Base-by-base conservation (phyloP, 1,284 basidiomycete species). In the Cutaneotrichosporon sp. region DNA sequence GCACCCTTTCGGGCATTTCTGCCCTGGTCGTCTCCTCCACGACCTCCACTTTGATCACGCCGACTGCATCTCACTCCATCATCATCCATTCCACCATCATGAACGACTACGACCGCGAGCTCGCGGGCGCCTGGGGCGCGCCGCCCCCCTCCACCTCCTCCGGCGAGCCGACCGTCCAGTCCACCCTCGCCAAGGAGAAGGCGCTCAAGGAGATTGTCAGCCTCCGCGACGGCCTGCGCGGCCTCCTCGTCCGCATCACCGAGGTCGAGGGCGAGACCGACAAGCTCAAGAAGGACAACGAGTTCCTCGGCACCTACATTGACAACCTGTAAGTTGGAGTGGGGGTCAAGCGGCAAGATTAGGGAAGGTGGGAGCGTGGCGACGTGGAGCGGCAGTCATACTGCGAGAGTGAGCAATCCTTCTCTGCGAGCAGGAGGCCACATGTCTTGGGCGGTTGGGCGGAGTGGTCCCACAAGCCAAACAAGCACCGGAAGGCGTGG, bases 241-340 rank as follows among this genome's bases (percentile, higher is more conserved):
- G 75, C 10, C 60, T 78, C 43, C 64, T 77, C 51, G 70, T 76
- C 16, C 62, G 75, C 34, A 56, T 74, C 29, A 70, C 70, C 24
- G 73, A 77, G 67, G 71, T 76, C 24, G 72, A 77, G 55, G 62
- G 51, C n/a, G 75, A 79, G 57, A 77, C 72, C 34, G 76, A 78
- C 52, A 76, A 73, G 66, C 61, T 78, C 20, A 62, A 62, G 42
- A 71, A 68, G 68, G 74, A 75, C 53, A 79, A 79, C 62, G 74
- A 78, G 66, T 76, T 77, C 64, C 63, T 79, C 20, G 70, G 68
- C 25, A 69, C 74, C 25, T 79, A 79, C 54, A 76, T 79, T 54
- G 78, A 79, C 58, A 79, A 79, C 57, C 64, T 79, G 77, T 78
- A 56, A 67, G 77, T 71, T 42, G 38, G 38, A 54, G n/a, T n/a